A percentile compares a stretch with the other conserved stretches of the same genome.
Evolutionary conservation across 176 grass and related monocot species (phyloP).

Genomic region (Eleusine coracana): DNA sequence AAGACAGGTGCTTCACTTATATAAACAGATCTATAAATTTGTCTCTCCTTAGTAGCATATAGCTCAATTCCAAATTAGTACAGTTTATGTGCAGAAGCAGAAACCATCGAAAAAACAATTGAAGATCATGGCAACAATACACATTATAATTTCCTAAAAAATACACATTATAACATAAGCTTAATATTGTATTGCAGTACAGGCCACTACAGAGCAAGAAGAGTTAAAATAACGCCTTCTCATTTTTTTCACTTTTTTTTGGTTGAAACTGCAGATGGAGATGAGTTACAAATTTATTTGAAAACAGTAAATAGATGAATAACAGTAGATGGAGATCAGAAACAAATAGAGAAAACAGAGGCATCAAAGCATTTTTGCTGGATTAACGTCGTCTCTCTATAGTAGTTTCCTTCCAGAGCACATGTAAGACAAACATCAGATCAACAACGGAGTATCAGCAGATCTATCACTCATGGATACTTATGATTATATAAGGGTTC

Average conservation of each 20-base stretch:
- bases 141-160: neutral
- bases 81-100: neutral
- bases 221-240: neutral
- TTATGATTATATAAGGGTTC: slow-evolving; percentile 34
- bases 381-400: slow-evolving; percentile 12
- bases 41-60: neutral
- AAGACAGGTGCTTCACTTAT: neutral
- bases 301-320: neutral
- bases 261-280: too few relatives aligned
- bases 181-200: neutral
- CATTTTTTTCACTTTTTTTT: neutral
- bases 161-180: slow-evolving; percentile 7
- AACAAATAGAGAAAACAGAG: slow-evolving; percentile 17
- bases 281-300: neutral
- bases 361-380: slow-evolving; percentile 19
- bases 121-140: slow-evolving; percentile 1
- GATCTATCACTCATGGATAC: slow-evolving; percentile 10
- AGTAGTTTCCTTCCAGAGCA: slow-evolving; percentile 31
- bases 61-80: neutral
- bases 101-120: neutral
- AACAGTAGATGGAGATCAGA: neutral
- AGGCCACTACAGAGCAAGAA: neutral
- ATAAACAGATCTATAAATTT: neutral
- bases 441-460: slow-evolving; percentile 6
- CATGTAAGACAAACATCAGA: slow-evolving; percentile 29